Conservation (phyloP, 768 basidiomycete genomes). For the Rhodotorula diobovata region DNA sequence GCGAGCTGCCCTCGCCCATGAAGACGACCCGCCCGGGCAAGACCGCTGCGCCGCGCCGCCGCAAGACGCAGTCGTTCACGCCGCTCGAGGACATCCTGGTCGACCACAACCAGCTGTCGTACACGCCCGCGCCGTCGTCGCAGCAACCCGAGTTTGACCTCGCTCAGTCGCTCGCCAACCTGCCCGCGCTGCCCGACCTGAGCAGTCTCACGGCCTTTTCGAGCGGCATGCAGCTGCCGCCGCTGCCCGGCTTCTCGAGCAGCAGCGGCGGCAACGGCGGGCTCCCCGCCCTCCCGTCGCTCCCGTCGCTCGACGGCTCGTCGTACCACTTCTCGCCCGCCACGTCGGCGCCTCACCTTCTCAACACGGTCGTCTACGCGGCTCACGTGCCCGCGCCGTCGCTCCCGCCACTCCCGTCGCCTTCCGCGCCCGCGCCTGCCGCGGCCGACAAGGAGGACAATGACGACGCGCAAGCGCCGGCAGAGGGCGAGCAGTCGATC, state of each 20-base stretch:
- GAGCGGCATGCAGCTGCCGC: background rate
- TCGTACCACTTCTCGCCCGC: slow-evolving; percentile 1
- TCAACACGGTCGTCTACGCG: background rate
- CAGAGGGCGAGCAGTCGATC: background rate
- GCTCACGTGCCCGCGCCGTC: background rate
- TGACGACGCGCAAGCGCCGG: background rate
- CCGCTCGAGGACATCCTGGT: background rate
- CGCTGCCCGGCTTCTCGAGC: background rate
- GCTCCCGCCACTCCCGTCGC: background rate
- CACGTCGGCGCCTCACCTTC: background rate
- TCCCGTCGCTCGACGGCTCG: background rate
- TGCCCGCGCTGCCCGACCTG: background rate
- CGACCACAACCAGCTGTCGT: background rate
- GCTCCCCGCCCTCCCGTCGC: background rate
- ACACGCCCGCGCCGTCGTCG: background rate
- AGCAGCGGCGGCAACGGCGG: background rate
- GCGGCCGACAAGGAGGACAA: too few relatives aligned
- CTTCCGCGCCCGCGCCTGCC: too few relatives aligned
- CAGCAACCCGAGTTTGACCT: background rate
- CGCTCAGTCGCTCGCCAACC: background rate
- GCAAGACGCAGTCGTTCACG: slow-evolving; percentile 3
- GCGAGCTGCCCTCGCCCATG: background rate
- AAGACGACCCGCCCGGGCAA: background rate
- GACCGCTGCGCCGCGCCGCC: slow-evolving; percentile 8
- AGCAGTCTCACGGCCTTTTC: background rate